phyloP scores from a whole-genome alignment of 1,139 yeast species.

The Scheffersomyces segobiensis region DNA sequence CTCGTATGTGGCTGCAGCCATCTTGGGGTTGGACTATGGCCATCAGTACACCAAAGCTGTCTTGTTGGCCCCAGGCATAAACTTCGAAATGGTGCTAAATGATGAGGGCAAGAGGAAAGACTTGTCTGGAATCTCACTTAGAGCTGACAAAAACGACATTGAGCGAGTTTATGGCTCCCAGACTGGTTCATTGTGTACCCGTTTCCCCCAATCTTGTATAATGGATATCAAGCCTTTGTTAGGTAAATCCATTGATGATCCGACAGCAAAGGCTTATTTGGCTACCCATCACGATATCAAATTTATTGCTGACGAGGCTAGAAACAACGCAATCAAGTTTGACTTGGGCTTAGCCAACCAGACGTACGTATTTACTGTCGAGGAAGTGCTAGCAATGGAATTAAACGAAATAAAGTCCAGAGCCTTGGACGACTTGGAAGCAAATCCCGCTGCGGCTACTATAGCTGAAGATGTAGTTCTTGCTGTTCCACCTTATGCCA shows the following conservation, averaged over 20 bases:
- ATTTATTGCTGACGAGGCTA: slow-evolving; percentile 37
- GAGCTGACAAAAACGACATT: slow-evolving; percentile 44
- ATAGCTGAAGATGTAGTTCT: slow-evolving; percentile 66
- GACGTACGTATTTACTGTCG: slow-evolving; percentile 47
- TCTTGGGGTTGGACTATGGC: slow-evolving; percentile 89
- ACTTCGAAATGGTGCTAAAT: slow-evolving; percentile 83
- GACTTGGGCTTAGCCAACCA: slow-evolving; percentile 50
- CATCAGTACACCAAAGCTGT: slow-evolving; percentile 86
- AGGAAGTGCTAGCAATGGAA: slow-evolving; percentile 85
- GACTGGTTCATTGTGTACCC: slow-evolving; percentile 66
- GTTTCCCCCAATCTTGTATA: slow-evolving; percentile 73
- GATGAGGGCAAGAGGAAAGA: slow-evolving; percentile 93
- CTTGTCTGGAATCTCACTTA: slow-evolving; percentile 71
- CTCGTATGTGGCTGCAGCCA: slow-evolving; percentile 46
- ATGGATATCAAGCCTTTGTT: slow-evolving; percentile 68
- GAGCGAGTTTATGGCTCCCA: slow-evolving; percentile 82
- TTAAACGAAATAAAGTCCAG: slow-evolving; percentile 65
- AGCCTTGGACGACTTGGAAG: slow-evolving; percentile 50
- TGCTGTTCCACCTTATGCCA: slow-evolving; percentile 74
- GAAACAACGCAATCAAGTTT: slow-evolving; percentile 58
- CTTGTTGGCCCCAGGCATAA: slow-evolving; percentile 86
- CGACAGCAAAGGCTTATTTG: slow-evolving; percentile 44
- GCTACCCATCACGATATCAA: slow-evolving; percentile 62
- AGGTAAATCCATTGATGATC: slow-evolving; percentile 60
- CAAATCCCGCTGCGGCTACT: slow-evolving; percentile 27